Base-by-base conservation (phyloP, 306 rosid species). In the Astragalus glycyphyllos region DNA sequence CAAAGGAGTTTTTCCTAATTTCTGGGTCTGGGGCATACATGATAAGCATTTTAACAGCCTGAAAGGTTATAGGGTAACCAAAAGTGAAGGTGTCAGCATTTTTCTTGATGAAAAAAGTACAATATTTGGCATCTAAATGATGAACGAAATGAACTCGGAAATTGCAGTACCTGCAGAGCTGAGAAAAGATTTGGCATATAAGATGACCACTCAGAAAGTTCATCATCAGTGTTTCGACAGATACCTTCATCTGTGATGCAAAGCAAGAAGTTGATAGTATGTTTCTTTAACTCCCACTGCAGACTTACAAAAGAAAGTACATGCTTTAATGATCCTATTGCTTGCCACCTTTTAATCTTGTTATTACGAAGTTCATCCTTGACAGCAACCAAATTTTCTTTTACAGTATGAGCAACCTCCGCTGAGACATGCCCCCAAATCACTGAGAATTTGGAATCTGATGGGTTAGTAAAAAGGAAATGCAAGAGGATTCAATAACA, bases 31-130 rank as follows among this genome's bases (percentile, higher is more conserved):
- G 76, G 57, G 97, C 77, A 69, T 65, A 72, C 69, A 91, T 87
- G 77, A 91, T 86, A 71, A 83, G 79, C 88, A 80, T 84, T 83
- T 84, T 86, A 64, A 91, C 81, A 76, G 96, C 95, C 99, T 94
- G 87, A 73, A 84, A 70, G 45, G 81, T 72, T 71, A 61, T 45
- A 59, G 58, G 35, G 73, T 53, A 79, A 65, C 26, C 69, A 69
- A 29, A 44, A 56, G 31, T 77, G 65, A 56, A 68, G 38, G 62
- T 38, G 5, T 71, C 65, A 71, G 34, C 16, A n/a, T 40, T 40
- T 55, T 37, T 46, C 10, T 79, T 64, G 67, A 59, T 62, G 75
- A 71, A 31, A 5, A 5, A 50, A 58, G 69, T 20, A 40, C 11
- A 15, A 54, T 49, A 46, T 11, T 47, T 49, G 53, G 58, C 55